Conservation (phyloP, 108 stramenopile species). For the Schizochytrium sp. region DNA sequence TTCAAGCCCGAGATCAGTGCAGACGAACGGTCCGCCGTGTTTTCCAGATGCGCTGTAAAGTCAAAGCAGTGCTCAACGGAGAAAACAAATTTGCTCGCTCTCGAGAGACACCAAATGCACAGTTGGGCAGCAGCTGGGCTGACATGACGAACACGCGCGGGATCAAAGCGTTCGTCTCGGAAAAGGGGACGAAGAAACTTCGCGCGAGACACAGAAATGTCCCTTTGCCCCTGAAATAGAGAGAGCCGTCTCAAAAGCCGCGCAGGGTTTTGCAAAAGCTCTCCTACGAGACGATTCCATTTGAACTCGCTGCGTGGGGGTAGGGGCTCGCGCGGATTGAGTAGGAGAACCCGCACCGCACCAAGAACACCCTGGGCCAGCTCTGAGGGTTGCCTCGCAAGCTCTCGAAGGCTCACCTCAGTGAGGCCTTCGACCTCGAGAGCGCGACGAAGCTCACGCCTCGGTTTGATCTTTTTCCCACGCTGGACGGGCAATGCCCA, state of each 20-base stretch:
- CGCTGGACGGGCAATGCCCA: too few relatives aligned
- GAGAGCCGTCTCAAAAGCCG: neutral
- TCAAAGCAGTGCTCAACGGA: neutral
- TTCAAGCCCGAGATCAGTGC: neutral
- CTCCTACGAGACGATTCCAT: neutral
- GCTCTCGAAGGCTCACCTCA: neutral
- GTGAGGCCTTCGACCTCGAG: neutral
- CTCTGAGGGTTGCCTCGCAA: neutral
- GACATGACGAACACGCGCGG: neutral
- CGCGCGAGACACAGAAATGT: neutral
- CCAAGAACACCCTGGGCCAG: conserved; percentile 4
- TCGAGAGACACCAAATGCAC: neutral
- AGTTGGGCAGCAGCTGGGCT: neutral
- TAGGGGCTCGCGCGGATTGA: neutral
- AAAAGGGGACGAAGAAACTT: neutral
- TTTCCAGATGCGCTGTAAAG: neutral
- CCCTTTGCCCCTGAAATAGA: neutral
- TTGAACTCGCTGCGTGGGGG: neutral
- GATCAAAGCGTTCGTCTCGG: neutral
- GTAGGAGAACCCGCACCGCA: neutral
- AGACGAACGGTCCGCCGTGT: neutral
- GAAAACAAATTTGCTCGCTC: neutral
- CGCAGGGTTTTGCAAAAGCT: neutral
- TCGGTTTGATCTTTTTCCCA: neutral
- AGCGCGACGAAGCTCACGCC: neutral